A percentile compares a stretch with the other conserved stretches of the same genome.
Evolutionary conservation across 805 yeast genomes (phyloP).

Genomic region (Geotrichum ghanense): DNA sequence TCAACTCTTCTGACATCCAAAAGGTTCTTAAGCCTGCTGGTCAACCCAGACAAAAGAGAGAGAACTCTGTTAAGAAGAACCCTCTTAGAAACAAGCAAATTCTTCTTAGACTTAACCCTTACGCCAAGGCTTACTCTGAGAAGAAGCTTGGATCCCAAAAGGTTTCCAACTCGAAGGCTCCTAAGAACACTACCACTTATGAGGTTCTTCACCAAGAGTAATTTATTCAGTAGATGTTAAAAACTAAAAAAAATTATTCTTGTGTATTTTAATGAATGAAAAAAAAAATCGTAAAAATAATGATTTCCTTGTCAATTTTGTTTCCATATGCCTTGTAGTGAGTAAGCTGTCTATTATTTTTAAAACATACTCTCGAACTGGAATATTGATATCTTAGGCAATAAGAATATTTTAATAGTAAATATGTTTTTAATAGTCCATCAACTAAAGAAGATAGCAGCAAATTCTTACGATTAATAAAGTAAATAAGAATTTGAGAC

Average conservation of each 20-base stretch:
- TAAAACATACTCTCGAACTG: no score
- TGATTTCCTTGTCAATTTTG: no score
- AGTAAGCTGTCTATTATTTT: no score
- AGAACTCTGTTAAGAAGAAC: constrained; percentile 96
- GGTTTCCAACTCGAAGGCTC: constrained; percentile 48
- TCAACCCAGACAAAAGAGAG: constrained; percentile 84
- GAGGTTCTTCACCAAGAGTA: constrained; percentile 24
- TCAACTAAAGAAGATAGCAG: no score
- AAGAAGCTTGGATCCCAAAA: constrained; percentile 81
- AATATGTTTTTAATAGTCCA: no score
- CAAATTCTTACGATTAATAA: no score
- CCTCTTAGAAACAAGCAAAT: constrained; percentile 99
- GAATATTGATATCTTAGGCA: no score
- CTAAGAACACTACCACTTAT: constrained; percentile 24
- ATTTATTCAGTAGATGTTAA: constrained; percentile 4
- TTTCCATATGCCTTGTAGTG: no score
- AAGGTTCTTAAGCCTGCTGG: constrained; percentile 95
- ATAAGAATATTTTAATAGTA: no score
- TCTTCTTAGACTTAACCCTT: constrained; percentile 96
- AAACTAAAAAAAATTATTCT: neutral
- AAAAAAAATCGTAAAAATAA: neutral
- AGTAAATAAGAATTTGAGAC: no score
- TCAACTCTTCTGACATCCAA: constrained; percentile 99
- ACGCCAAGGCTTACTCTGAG: constrained; percentile 94
- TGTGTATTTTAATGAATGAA: neutral